These are phyloP conservation scores for Venturia asperata DNA, from an alignment of 2,329 filamentous ascomycete species.

Conservation along the genomic window DNA sequence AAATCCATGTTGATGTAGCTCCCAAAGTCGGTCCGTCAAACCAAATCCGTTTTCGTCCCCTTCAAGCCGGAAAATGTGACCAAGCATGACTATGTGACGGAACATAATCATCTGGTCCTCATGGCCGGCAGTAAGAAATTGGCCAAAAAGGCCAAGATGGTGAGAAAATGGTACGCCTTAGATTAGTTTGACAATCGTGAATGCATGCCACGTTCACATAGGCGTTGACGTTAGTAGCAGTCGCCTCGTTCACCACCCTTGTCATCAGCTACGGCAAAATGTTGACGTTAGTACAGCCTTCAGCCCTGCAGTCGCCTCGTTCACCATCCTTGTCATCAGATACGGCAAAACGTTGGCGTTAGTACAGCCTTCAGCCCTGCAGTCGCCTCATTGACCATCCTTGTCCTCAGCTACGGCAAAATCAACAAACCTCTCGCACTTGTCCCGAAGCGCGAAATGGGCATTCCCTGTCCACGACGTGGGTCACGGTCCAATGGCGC, in stretches of 20 bases:
- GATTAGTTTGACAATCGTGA: neutral
- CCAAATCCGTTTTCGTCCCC: neutral
- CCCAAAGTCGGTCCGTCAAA: neutral
- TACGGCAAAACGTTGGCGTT: too few relatives aligned
- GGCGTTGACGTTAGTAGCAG: neutral
- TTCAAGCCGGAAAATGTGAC: neutral
- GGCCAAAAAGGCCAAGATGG: neutral
- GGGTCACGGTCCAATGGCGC: neutral
- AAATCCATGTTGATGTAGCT: neutral
- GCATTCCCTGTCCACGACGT: neutral
- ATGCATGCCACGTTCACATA: neutral
- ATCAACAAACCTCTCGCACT: neutral
- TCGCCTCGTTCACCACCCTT: neutral
- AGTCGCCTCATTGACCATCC: neutral
- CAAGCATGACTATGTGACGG: neutral
- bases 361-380: neutral
- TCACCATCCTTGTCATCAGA: neutral
- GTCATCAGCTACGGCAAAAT: neutral
- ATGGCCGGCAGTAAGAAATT: too few relatives aligned
- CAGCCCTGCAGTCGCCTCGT: neutral
- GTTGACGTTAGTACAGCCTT: too few relatives aligned
- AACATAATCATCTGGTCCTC: neutral
- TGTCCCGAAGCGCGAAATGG: neutral
- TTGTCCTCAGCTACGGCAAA: neutral
- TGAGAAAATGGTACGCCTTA: neutral